Evolutionary conservation across 1,284 basidiomycete genomes (phyloP).

Genomic region (Dichomitus squalens): DNA sequence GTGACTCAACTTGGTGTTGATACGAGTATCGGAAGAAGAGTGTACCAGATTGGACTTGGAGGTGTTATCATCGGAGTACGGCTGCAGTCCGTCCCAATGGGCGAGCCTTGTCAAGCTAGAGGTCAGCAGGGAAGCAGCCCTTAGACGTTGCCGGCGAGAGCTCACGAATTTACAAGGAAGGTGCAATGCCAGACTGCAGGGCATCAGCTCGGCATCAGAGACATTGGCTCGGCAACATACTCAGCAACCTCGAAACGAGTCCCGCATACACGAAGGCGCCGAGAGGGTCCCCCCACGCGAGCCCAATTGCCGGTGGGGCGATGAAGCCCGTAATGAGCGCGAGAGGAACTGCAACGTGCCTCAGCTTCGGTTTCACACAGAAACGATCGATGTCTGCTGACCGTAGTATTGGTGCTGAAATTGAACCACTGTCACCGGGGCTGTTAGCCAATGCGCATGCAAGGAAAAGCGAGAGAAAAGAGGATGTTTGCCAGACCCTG

Average conservation of each 20-base stretch:
- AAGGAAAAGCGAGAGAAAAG: neutral
- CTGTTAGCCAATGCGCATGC: neutral
- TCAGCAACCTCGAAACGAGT: slow-evolving; percentile 59
- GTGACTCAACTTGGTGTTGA: neutral
- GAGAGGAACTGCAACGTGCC: slow-evolving; percentile 47
- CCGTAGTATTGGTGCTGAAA: slow-evolving; percentile 76
- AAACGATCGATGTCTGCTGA: slow-evolving; percentile 30
- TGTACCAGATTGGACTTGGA: slow-evolving; percentile 72
- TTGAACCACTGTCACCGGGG: slow-evolving; percentile 57
- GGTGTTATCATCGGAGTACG: slow-evolving; percentile 78
- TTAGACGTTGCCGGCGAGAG: slow-evolving; percentile 9
- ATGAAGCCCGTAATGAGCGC: slow-evolving; percentile 64
- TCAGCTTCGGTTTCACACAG: neutral
- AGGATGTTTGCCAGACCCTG: too few species aligned
- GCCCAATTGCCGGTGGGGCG: slow-evolving; percentile 55
- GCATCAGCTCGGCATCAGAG: slow-evolving; percentile 1
- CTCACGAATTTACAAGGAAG: slow-evolving; percentile 78
- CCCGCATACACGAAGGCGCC: slow-evolving; percentile 75
- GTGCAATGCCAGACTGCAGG: slow-evolving; percentile 74
- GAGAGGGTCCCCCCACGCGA: slow-evolving; percentile 57
- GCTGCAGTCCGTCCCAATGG: slow-evolving; percentile 79
- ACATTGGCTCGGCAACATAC: slow-evolving; percentile 39
- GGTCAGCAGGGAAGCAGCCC: neutral
- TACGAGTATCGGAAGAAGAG: neutral
- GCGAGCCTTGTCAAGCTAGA: slow-evolving; percentile 50